Base-by-base conservation (phyloP, 768 basidiomycete species). In the Hortiboletus campestris region DNA sequence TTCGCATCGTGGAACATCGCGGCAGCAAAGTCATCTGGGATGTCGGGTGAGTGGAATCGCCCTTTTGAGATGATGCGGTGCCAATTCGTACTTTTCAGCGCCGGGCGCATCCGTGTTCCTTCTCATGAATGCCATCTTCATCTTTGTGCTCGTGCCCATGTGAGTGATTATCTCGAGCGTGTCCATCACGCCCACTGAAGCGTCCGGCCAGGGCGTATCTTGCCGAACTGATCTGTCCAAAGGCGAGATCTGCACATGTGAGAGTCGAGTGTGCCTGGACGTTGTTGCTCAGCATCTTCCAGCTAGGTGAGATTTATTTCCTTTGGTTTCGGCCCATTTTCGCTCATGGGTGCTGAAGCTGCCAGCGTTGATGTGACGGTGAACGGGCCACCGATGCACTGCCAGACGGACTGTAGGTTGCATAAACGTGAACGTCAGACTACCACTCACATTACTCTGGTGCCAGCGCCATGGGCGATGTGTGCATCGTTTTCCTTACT, bases 1-100 rank as follows among this genome's bases (percentile, higher is more conserved):
- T 84, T 86, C 58, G 77, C 84, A 8, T 75, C 78, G 38, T 86
- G 84, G 85, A 83, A 83, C 62, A 67, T 84, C 20, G 69, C 71
- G 47, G 71, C 75, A 16, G 73, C 74, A 19, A 68, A 62, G 49
- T 67, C 70, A 11, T 64, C 67, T 12, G 74, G 72, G 4, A 48
- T 71, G 53, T 63, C 73, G 56, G 73, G 83, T 82, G 58, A 52
- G 75, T 49, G 25, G 39, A 25, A 35, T 28, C 46, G 10, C 14
- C 22, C 13, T 36, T 45, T 51, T 34, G 14, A 49, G 20, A 44
- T 44, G 44, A 20, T 42, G 49, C 6, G 25, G 41, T 40, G 42
- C 48, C 50, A 29, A 56, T 16, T 28, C 17, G 25, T 49, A 14
- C 9, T 22, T 49, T 54, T 12, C 59, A 82, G 84, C 74, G 42